Percentiles rank a stretch among this genome's conserved stretches.
Conservation (phyloP, 23 red algal species). For the Gracilaria gracilis region DNA sequence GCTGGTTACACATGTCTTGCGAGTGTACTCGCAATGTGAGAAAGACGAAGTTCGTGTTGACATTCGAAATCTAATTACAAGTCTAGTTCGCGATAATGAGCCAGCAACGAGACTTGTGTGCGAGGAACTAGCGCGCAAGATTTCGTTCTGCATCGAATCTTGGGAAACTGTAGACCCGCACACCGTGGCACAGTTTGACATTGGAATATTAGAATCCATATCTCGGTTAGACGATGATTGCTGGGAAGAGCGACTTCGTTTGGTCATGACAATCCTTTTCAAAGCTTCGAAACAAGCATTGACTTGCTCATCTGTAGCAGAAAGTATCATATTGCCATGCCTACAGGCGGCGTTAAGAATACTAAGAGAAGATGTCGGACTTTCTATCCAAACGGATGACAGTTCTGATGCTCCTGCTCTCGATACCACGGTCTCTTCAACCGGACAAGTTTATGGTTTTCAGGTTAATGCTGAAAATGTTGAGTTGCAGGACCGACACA, state of each 20-base stretch:
- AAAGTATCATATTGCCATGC: slow-evolving; percentile 73
- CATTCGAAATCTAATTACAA: slow-evolving; percentile 52
- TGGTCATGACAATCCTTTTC: slow-evolving; percentile 74
- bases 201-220: slow-evolving; percentile 61
- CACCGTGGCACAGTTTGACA: slow-evolving; percentile 64
- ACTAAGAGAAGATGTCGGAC: slow-evolving; percentile 26
- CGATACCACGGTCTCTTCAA: neutral
- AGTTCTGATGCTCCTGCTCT: neutral
- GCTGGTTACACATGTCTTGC: slow-evolving; percentile 31
- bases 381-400: slow-evolving; percentile 4
- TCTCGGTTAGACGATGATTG: slow-evolving; percentile 47
- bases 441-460: neutral
- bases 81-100: slow-evolving; percentile 56
- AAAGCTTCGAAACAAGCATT: slow-evolving; percentile 57
- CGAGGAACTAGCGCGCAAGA: slow-evolving; percentile 49
- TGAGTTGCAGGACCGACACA: neutral
- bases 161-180: slow-evolving; percentile 67
- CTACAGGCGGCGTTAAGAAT: slow-evolving; percentile 54
- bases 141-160: slow-evolving; percentile 77
- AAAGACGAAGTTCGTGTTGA: slow-evolving; percentile 39
- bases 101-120: slow-evolving; percentile 57
- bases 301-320: slow-evolving; percentile 54
- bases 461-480: neutral
- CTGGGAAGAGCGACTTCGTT: slow-evolving; percentile 69
- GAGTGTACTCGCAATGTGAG: slow-evolving; percentile 55